Evolutionary conservation across 2,329 filamentous ascomycete genomes (phyloP).

Genomic region (Mycosphaerella sp.): DNA sequence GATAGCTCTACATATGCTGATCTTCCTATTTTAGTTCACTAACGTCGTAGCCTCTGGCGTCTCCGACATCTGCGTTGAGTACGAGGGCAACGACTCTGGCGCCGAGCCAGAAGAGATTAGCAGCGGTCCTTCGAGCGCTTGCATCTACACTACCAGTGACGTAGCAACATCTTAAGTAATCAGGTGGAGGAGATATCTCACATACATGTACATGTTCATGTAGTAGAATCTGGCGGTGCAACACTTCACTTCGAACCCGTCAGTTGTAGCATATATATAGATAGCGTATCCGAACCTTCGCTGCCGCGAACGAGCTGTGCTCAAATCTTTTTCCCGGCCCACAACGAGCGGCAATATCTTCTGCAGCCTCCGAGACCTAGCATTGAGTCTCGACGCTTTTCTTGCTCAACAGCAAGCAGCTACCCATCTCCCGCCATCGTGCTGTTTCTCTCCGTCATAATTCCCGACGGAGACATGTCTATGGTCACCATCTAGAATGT

Average conservation of each 20-base stretch:
- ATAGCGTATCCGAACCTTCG: not conserved
- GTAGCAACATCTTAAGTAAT: constrained; percentile 18
- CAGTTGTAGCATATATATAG: not conserved
- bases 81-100: constrained; percentile 34
- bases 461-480: too few relatives aligned
- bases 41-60: constrained; percentile 37
- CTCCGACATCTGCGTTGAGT: constrained; percentile 34
- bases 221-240: not conserved
- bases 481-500: too few relatives aligned
- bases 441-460: too few relatives aligned
- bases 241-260: not conserved
- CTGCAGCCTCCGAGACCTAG: too few relatives aligned
- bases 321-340: too few relatives aligned
- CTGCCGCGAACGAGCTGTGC: not conserved
- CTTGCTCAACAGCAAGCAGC: too few relatives aligned
- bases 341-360: too few relatives aligned
- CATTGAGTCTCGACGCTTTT: too few relatives aligned
- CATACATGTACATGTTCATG: too few relatives aligned
- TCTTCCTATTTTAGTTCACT: constrained; percentile 17
- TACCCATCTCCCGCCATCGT: too few relatives aligned
- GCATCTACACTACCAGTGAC: constrained; percentile 31
- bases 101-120: constrained; percentile 33
- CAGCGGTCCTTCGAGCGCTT: constrained; percentile 31
- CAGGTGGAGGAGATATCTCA: not conserved
- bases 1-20: not conserved